Evolutionary conservation across 805 yeast genomes (phyloP).

Genomic region (Torulaspora maleeae): DNA sequence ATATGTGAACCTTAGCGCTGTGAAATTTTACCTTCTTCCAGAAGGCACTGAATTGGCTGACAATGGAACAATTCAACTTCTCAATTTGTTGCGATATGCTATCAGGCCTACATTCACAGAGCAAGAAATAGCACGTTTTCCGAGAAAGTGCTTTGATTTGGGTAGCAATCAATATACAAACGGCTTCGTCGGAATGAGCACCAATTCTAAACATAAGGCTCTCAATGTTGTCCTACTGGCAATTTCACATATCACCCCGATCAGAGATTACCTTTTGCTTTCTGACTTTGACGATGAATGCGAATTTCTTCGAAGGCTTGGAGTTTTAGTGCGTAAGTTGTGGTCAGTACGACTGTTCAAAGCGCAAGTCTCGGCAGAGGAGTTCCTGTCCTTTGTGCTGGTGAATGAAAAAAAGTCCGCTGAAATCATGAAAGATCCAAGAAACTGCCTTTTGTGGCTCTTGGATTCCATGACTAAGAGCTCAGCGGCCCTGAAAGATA

Average conservation of each 20-base stretch:
- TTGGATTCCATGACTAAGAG: constrained; percentile 43
- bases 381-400: constrained; percentile 49
- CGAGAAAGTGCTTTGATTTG: constrained; percentile 39
- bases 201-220: constrained; percentile 44
- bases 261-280: constrained; percentile 47
- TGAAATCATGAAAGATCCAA: constrained; percentile 47
- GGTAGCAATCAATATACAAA: constrained; percentile 46
- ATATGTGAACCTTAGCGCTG: constrained; percentile 49
- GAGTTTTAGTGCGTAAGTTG: constrained; percentile 48
- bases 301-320: constrained; percentile 43
- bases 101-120: constrained; percentile 48
- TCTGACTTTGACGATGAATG: constrained; percentile 16
- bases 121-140: constrained; percentile 36
- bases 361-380: constrained; percentile 64
- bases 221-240: constrained; percentile 54
- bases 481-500: constrained; percentile 26
- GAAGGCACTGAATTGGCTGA: constrained; percentile 33
- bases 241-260: constrained; percentile 47
- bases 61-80: constrained; percentile 27
- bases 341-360: constrained; percentile 62
- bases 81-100: constrained; percentile 50
- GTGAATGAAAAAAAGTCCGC: constrained; percentile 42
- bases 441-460: constrained; percentile 55
- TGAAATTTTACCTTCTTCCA: constrained; percentile 56
- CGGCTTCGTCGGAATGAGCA: constrained; percentile 62